Base-by-base conservation (phyloP, 2,329 filamentous ascomycete genomes). In the Aspergillus luchuensis region DNA sequence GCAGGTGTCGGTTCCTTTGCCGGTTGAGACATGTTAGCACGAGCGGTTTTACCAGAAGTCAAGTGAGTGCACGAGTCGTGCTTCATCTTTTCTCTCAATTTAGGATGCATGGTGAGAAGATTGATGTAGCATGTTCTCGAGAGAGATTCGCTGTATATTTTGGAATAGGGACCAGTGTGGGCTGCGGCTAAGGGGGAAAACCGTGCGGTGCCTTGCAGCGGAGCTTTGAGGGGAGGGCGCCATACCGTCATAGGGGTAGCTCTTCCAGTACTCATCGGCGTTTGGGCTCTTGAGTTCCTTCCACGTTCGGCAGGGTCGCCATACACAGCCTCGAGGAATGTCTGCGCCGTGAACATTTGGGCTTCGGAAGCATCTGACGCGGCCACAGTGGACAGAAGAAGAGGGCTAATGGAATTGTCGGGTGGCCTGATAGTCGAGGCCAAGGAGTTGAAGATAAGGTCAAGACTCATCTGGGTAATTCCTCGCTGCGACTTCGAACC, bases 391-490 rank as follows among this genome's bases (percentile, higher is more conserved):
- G 89, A 84, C 65, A 95, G 87, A 5, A 91, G 83, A 1, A 85
- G 79, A 1, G 87, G 82, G 13, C 85, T 84, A 3, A 81, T 78
- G 23, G 79, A 70, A 47, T 72, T 71, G 57, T 79, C 79, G 23
- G 83, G 79, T 55, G 91, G 87, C 66, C 90, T 86, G 57, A 96
- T 86, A 61, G 88, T 90, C 17, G 85, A 80, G 60, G 87, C 87
- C 54, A 97, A 87, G 48, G 91, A 94, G 64, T 89, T 88, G 79
- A 96, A 99, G 53, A 98, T 84, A 43, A 96, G 85, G 71, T 98
- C 94, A 57, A 99, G 88, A 0, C 92, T 86, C 71, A 99, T 89
- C 75, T 99, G 95, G 0, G 92, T 96, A 57, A 99, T 80, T 63
- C 95, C 95, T 66, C 94, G 89, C 76, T 97, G 91, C 21, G 85